Conservation (phyloP, 257 asterid genomes). For the Capsicum baccatum region DNA sequence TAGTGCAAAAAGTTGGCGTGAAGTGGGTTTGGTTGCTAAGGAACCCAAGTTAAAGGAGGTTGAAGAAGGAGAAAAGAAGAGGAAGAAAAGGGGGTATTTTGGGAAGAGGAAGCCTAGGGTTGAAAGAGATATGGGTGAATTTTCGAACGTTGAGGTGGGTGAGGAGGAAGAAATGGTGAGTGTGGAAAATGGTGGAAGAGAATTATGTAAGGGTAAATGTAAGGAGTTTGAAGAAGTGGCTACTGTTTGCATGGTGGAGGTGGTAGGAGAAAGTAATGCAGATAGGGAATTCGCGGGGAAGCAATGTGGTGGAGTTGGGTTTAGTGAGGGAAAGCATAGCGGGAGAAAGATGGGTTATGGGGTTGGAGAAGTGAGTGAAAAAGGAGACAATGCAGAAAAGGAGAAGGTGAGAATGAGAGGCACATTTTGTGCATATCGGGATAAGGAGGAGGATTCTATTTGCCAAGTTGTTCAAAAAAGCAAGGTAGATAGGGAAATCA, state of each 20-base stretch:
- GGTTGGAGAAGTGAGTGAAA: not conserved
- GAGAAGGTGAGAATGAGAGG: constrained; percentile 28
- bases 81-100: not conserved
- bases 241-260: constrained; percentile 29
- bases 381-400: too few species aligned
- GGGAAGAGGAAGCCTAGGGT: constrained; percentile 30
- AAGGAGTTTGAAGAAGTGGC: constrained; percentile 34
- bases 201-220: constrained; percentile 16
- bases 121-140: constrained; percentile 4
- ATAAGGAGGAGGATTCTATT: constrained; percentile 28
- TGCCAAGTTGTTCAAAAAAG: not conserved
- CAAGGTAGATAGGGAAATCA: constrained; percentile 26
- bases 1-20: constrained; percentile 12
- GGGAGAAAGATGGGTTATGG: constrained; percentile 15
- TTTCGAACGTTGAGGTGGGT: not conserved
- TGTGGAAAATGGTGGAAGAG: constrained; percentile 28
- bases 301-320: constrained; percentile 37
- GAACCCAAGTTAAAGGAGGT: constrained; percentile 45
- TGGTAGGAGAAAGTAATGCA: not conserved
- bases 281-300: constrained; percentile 32
- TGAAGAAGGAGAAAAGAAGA: not conserved
- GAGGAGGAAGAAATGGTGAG: not conserved
- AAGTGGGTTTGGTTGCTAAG: constrained; percentile 23
- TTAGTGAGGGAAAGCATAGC: constrained; percentile 16
- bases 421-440: not conserved